These are phyloP conservation scores for Ophiognomonia clavigignenti-juglandacearum DNA, from an alignment of 2,329 filamentous ascomycete species.

Conservation along the genomic window DNA sequence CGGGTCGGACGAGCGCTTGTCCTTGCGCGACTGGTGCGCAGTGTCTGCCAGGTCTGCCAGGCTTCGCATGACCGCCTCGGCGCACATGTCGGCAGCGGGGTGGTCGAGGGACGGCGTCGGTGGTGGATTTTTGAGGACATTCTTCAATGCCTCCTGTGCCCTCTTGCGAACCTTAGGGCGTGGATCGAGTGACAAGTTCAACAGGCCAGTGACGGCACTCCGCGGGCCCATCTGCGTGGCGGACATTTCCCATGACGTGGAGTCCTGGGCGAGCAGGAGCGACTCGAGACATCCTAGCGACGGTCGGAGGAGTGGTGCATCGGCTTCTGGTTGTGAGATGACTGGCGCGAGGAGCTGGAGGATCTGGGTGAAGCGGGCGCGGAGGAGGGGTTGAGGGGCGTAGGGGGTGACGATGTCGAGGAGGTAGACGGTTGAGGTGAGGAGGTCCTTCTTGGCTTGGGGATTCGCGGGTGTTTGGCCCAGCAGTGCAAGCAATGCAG, in stretches of 20 bases:
- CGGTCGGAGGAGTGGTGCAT: constrained; percentile 78
- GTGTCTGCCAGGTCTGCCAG: constrained; percentile 68
- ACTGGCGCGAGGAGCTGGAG: constrained; percentile 81
- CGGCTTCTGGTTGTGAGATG: constrained; percentile 72
- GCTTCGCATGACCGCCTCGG: constrained; percentile 80
- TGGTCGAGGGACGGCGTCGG: constrained; percentile 91
- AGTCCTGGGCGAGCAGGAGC: constrained; percentile 85
- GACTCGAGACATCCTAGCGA: constrained; percentile 93
- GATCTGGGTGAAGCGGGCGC: constrained; percentile 93
- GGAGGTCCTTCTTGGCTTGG: constrained; percentile 74
- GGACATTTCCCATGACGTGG: constrained; percentile 79
- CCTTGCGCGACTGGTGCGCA: constrained; percentile 59
- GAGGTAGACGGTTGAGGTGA: constrained; percentile 85
- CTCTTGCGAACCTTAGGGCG: constrained; percentile 92
- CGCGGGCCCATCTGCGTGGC: constrained; percentile 80
- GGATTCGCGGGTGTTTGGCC: constrained; percentile 67
- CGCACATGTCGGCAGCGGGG: constrained; percentile 93
- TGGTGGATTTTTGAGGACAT: constrained; percentile 77
- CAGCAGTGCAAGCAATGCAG: constrained; percentile 85
- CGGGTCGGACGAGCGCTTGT: constrained; percentile 55
- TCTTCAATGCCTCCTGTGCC: constrained; percentile 82
- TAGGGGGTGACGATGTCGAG: constrained; percentile 87
- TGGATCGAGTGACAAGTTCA: constrained; percentile 79
- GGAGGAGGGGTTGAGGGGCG: constrained; percentile 79
- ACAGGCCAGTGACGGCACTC: constrained; percentile 77